Conservation (phyloP, 306 rosid genomes). For the Vigna angularis region DNA sequence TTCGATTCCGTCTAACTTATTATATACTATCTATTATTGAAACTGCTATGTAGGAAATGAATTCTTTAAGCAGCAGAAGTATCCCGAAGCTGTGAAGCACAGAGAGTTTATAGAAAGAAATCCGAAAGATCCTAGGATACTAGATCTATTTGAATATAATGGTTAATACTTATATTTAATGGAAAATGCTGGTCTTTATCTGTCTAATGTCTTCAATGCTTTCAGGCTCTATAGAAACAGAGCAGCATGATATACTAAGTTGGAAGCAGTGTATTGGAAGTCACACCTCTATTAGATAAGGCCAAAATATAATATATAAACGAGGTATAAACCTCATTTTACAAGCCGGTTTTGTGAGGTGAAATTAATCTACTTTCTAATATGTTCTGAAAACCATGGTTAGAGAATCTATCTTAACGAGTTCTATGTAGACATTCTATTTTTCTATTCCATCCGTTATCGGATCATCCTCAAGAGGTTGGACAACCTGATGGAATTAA, state of each 20-base stretch:
- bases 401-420: too few species aligned
- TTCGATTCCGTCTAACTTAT: neutral
- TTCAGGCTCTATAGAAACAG: conserved; percentile 88
- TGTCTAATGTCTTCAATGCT: conserved; percentile 15
- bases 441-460: too few species aligned
- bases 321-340: accelerated
- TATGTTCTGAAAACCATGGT: too few species aligned
- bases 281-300: too few species aligned
- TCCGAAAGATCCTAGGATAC: conserved; percentile 79
- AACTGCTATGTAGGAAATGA: conserved; percentile 72
- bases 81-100: conserved; percentile 89
- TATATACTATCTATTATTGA: neutral
- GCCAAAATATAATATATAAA: too few species aligned
- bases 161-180: neutral
- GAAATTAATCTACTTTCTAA: too few species aligned
- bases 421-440: too few species aligned
- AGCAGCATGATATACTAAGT: conserved; percentile 94
- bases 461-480: conserved; percentile 61
- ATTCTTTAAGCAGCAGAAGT: conserved; percentile 83
- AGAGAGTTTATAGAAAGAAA: conserved; percentile 83
- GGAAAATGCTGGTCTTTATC: conserved; percentile 1
- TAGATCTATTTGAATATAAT: neutral
- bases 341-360: too few species aligned
- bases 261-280: conserved; percentile 71
- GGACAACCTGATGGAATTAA: conserved; percentile 80